Percentiles rank a stretch among this genome's conserved stretches.
phyloP scores from a whole-genome alignment of 202 grass and related monocot species.

The Carex sylvatica region DNA sequence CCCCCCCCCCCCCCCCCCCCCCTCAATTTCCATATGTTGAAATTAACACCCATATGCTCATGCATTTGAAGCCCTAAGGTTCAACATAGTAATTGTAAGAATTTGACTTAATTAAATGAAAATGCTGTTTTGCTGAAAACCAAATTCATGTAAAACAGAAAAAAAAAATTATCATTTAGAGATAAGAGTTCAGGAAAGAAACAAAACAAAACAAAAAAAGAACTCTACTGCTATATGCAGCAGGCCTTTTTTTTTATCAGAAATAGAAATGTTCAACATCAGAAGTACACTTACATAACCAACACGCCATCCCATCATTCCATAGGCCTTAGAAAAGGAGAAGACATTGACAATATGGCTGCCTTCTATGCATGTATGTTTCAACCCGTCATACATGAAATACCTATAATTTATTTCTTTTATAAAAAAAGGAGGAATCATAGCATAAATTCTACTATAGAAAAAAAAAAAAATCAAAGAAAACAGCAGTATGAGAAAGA shows the following conservation, averaged over 20 bases:
- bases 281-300: constrained; percentile 76
- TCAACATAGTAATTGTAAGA: constrained; percentile 11
- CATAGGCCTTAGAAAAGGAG: constrained; percentile 98
- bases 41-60: not conserved
- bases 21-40: constrained; percentile 5
- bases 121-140: not conserved
- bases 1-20: too few relatives aligned
- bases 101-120: not conserved
- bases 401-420: constrained; percentile 52
- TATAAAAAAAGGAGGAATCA: constrained; percentile 1
- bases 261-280: constrained; percentile 1
- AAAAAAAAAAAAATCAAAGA: constrained; percentile 6
- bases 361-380: constrained; percentile 91
- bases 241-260: not conserved
- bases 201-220: not conserved
- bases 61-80: constrained; percentile 11
- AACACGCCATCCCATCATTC: constrained; percentile 99
- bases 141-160: not conserved
- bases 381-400: constrained; percentile 95
- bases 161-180: not conserved
- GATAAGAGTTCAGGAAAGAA: not conserved
- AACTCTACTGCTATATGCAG: not conserved
- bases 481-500: not conserved
- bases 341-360: constrained; percentile 92
- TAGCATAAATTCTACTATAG: not conserved